These are phyloP conservation scores for Blastocladiella britannica DNA, from an alignment of 192 early-diverging fungal genomes.

Conservation along the genomic window DNA sequence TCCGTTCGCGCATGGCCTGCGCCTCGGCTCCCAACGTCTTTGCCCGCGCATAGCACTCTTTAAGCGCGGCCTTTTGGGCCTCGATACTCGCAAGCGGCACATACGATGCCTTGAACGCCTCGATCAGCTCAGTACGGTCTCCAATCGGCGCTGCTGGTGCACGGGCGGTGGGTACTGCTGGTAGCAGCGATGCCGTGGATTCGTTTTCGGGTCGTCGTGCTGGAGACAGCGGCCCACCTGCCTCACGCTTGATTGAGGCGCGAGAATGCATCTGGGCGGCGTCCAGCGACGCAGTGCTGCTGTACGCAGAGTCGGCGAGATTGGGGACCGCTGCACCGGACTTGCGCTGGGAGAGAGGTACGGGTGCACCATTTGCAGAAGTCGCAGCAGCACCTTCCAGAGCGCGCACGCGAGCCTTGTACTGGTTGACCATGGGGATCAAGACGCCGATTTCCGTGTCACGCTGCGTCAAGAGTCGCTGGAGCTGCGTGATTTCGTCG, in stretches of 20 bases:
- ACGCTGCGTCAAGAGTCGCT: conserved; percentile 1
- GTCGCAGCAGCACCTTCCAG: neutral
- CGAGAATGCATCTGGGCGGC: too few species aligned
- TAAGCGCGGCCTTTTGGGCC: conserved; percentile 27
- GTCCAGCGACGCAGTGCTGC: too few species aligned
- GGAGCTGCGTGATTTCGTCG: neutral
- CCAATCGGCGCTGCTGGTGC: neutral
- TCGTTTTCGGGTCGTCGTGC: too few species aligned
- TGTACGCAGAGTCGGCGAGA: too few species aligned
- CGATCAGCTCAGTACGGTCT: conserved; percentile 37
- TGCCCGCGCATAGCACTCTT: conserved; percentile 27
- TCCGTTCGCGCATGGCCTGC: conserved; percentile 14
- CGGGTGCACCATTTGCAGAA: too few species aligned
- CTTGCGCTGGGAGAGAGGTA: too few species aligned
- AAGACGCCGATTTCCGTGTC: conserved; percentile 4
- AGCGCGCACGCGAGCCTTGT: neutral
- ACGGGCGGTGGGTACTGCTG: too few species aligned
- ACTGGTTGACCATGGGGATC: conserved; percentile 3
- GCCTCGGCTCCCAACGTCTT: conserved; percentile 28
- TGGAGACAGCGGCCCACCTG: too few species aligned
- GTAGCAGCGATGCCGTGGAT: too few species aligned
- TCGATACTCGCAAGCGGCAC: conserved; percentile 31
- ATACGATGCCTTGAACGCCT: conserved; percentile 28
- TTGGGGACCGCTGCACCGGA: too few species aligned
- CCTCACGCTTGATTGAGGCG: too few species aligned